Evolutionary conservation across 306 rosid genomes (phyloP).

Genomic region (Gillenia trifoliata): DNA sequence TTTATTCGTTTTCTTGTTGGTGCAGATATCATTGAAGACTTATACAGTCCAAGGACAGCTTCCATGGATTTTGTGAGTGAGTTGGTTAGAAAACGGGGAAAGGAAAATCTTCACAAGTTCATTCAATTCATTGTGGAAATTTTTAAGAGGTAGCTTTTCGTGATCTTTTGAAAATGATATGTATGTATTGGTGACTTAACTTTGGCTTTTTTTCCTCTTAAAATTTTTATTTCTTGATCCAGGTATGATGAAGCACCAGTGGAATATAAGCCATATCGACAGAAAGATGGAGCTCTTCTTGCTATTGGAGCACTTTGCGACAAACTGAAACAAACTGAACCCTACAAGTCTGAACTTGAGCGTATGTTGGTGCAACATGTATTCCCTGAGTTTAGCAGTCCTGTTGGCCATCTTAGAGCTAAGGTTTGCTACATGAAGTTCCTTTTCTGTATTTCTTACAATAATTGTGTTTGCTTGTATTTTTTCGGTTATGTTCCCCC

Average conservation of each 20-base stretch:
- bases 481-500: not conserved
- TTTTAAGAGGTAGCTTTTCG: slow-evolving; percentile 60
- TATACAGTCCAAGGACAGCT: slow-evolving; percentile 96
- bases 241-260: slow-evolving; percentile 78
- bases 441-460: slow-evolving; percentile 5
- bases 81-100: slow-evolving; percentile 91
- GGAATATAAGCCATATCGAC: slow-evolving; percentile 79
- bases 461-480: not conserved
- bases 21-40: slow-evolving; percentile 90
- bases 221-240: slow-evolving; percentile 13
- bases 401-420: slow-evolving; percentile 93
- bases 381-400: slow-evolving; percentile 92
- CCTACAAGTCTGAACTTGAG: slow-evolving; percentile 94
- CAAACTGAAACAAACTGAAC: slow-evolving; percentile 89
- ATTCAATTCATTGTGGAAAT: slow-evolving; percentile 76
- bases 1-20: slow-evolving; percentile 24
- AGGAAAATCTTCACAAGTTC: slow-evolving; percentile 88
- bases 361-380: slow-evolving; percentile 95
- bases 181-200: slow-evolving; percentile 12
- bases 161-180: not conserved
- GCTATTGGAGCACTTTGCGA: slow-evolving; percentile 98
- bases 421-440: slow-evolving; percentile 48
- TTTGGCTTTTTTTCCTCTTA: not conserved
- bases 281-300: slow-evolving; percentile 97
- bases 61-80: slow-evolving; percentile 97